Base-by-base conservation (phyloP, 768 basidiomycete species). In the Neoboletus subvelutipes region DNA sequence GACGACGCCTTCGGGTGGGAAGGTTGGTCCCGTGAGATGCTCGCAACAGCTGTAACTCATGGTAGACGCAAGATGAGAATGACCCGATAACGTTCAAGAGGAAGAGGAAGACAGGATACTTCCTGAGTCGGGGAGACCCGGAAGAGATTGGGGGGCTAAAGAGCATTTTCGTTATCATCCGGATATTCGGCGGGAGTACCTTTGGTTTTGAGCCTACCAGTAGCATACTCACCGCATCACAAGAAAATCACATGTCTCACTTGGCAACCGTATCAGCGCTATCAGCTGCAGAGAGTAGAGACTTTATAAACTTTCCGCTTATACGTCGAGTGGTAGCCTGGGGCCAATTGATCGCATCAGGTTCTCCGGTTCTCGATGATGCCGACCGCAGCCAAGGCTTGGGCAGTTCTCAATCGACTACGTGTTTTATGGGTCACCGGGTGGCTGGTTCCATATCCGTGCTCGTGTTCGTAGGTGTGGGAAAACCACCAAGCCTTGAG, bases 51-150 rank as follows among this genome's bases (percentile, higher is more conserved):
- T 47, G 18, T 42, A 3, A 3, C 26, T 45, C 68, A 68, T 68
- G 13, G 45, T 40, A 46, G 50, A 26, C 5, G 52, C 15, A 17
- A 46, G 45, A 40, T 12, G 20, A 24, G 18, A 33, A 12, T 13
- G n/a, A 47, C 18, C 24, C n/a, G 39, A 40, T 40, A 9, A 18
- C 4, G 39, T 40, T 3, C 18, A n/a, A n/a, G 18, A 46, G 36
- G 29, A n/a, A n/a, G 18, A 46, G 36, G 29, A 24, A 28, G 28
- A 15, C 20, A 3, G 15, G 22, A 13, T 20, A 20, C n/a, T 40
- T 29, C 12, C 52, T 7, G 46, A 37, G 47, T 58, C 67, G 68
- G 68, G 37, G 34, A n/a, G 31, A 58, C 37, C 54, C 67, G 67
- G 65, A 62, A 45, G 24, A 20, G 47, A 13, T 33, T 29, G 13